Percentiles rank a stretch among this genome's conserved stretches.
phyloP scores from a whole-genome alignment of 1,139 yeast species.

The Kurtzmaniella quercitrusa region DNA sequence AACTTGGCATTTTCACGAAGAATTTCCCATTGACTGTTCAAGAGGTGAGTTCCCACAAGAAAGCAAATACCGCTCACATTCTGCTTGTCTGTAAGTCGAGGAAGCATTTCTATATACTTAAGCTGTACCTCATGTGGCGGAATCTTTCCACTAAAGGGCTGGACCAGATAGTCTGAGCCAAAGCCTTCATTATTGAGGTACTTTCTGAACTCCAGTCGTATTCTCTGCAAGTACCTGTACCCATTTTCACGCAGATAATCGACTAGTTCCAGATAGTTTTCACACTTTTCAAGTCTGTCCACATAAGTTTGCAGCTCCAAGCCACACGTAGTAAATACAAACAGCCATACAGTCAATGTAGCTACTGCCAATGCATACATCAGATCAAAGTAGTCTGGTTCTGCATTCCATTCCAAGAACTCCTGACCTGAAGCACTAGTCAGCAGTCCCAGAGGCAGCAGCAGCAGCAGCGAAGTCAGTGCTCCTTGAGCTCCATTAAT shows the following conservation, averaged over 20 bases:
- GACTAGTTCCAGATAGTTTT: slow-evolving; percentile 18
- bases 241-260: slow-evolving; percentile 35
- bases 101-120: slow-evolving; percentile 40
- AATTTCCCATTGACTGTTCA: slow-evolving; percentile 55
- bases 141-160: slow-evolving; percentile 25
- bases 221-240: slow-evolving; percentile 33
- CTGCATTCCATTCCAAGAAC: slow-evolving; percentile 27
- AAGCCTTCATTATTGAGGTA: slow-evolving; percentile 16
- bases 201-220: slow-evolving; percentile 23
- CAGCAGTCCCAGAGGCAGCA: slow-evolving; percentile 12
- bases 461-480: slow-evolving; percentile 18
- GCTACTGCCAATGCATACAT: slow-evolving; percentile 46
- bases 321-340: slow-evolving; percentile 37
- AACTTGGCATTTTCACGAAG: slow-evolving; percentile 57
- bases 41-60: slow-evolving; percentile 41
- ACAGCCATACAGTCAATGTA: slow-evolving; percentile 47
- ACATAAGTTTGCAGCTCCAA: slow-evolving; percentile 29
- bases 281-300: slow-evolving; percentile 13
- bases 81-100: slow-evolving; percentile 37
- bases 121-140: slow-evolving; percentile 31
- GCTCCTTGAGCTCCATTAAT: slow-evolving; percentile 11
- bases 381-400: slow-evolving; percentile 28
- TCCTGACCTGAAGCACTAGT: slow-evolving; percentile 11
- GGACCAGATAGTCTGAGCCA: slow-evolving; percentile 20
- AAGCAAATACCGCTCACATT: slow-evolving; percentile 54